Base-by-base conservation (phyloP, 441 rosid species). In the Pelargonium myrrhifolium region DNA sequence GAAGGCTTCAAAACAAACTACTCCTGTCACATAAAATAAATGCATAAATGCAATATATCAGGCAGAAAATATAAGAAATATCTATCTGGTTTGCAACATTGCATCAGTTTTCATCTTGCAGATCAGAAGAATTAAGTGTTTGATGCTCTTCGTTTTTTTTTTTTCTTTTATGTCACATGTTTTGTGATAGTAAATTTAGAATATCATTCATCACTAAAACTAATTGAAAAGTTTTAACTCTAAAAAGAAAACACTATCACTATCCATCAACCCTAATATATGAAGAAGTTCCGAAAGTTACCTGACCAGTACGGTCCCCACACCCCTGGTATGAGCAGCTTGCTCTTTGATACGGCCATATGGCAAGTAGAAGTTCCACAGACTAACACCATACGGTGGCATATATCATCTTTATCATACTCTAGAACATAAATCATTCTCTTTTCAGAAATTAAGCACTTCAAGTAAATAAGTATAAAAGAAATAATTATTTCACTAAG, bases 241-340 rank as follows among this genome's bases (percentile, higher is more conserved):
- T 9, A 53, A 53, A 53, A 17, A 17, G 10, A 6, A 18, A 53
- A 53, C 24, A 18, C 17, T 9, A 53, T 18, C 21, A 18, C 10
- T 53, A 45, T 45, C 28, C 15, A 45, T 26, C 9, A 65, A 47
- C 9, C 65, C 43, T 56, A 65, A 59, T 8, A n/a, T 15, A 24
- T 40, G 37, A 42, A 2, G n/a, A n/a, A 56, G 8, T n/a, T 73
- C 20, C 42, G 22, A 37, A 17, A 49, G 45, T 26, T 84, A 93
- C 98, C 98, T 86, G 98, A 93, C 98, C 98, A 93, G 77, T 76
- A 93, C 67, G 97, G 99, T 24, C 99, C 99, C 99, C 99, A 93
- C 11, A 93, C 95, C n/a, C 99, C 97, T 65, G 97, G 98, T 70
- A 93, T 86, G 68, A 93, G 86, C 69, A 93, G 83, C 80, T 86